These are phyloP conservation scores for Vitis amurensis DNA, from an alignment of 164 flowering plant species.

Conservation along the genomic window DNA sequence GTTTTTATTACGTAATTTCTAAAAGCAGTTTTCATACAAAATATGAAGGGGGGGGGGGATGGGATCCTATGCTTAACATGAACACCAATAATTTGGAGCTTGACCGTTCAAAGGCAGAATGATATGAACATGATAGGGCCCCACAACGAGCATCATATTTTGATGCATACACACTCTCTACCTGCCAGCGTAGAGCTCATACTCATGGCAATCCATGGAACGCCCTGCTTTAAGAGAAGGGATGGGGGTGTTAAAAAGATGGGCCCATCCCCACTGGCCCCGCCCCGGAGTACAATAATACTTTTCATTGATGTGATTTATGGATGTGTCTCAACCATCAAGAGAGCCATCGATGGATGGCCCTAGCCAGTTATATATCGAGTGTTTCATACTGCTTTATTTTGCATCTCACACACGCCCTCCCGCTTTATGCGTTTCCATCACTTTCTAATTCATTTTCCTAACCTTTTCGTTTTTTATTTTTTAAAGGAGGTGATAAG, in stretches of 20 bases:
- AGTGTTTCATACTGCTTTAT: neutral
- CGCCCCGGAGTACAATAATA: slow-evolving; percentile 13
- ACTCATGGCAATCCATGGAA: neutral
- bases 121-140: slow-evolving; percentile 14
- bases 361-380: neutral
- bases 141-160: slow-evolving; percentile 9
- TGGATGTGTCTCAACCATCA: slow-evolving; percentile 9
- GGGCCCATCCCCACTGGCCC: neutral
- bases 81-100: slow-evolving; percentile 38
- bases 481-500: too few relatives aligned
- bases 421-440: too few relatives aligned
- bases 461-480: too few relatives aligned
- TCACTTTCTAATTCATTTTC: too few relatives aligned
- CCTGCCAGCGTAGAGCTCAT: slow-evolving; percentile 4
- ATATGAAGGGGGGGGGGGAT: neutral
- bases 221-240: too few relatives aligned
- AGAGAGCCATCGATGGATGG: neutral
- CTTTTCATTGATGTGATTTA: slow-evolving; percentile 28
- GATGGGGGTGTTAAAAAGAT: slow-evolving; percentile 2
- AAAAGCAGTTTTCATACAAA: neutral
- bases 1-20: too few relatives aligned
- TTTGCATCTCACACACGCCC: neutral
- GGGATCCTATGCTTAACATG: slow-evolving; percentile 31
- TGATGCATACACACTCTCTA: slow-evolving; percentile 1
- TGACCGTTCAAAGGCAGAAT: slow-evolving; percentile 54